Evolutionary conservation across 2,329 filamentous ascomycete species (phyloP), one percentile per base, ranked within the genome.

Genomic region (Pseudogymnoascus sp.): DNA sequence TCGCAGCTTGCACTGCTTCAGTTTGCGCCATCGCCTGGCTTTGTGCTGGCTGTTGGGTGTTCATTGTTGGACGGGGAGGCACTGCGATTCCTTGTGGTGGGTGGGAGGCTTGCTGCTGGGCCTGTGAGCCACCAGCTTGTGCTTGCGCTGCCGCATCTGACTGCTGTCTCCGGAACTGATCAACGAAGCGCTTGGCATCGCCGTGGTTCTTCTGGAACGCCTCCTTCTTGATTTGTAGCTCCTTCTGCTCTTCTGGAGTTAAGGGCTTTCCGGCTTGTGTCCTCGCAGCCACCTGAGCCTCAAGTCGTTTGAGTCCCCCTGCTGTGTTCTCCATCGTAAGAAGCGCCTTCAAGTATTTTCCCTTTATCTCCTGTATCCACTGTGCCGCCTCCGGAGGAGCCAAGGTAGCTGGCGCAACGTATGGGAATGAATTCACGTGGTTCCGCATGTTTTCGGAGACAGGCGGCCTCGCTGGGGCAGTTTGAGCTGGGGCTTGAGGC

Each of bases 181-280:
- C 79, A 2, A 83, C 78, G 68, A 80, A 83, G 19, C 74, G 77
- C 23, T 79, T 76, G 0, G 81, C 80, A 1, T 83, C 80, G 0
- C 71, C 71, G 66, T 83, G 77, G 7, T 74, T 67, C 66, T 82
- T 84, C 14, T 78, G 72, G 10, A 79, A 72, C 14, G 76, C 72
- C 1, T 79, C 79, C 65, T 78, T 80, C 43, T 77, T 76, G 1
- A 79, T 75, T 43, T 79, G 75, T 11, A 77, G 75, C 23, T 77
- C 75, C 63, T 78, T 79, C 34, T 78, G 70, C 61, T 85, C 81
- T 2, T 83, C 81, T 1, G 80, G 73, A 3, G 75, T 77, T 11
- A 83, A 71, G 0, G 77, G 73, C 19, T 77, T 78, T 2, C 79
- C 79, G 23, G 77, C 77, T 3, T 77, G 74, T 13, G 75, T 72